These are phyloP conservation scores for Podila horticola DNA, from an alignment of 192 early-diverging fungal genomes.

Conservation along the genomic window DNA sequence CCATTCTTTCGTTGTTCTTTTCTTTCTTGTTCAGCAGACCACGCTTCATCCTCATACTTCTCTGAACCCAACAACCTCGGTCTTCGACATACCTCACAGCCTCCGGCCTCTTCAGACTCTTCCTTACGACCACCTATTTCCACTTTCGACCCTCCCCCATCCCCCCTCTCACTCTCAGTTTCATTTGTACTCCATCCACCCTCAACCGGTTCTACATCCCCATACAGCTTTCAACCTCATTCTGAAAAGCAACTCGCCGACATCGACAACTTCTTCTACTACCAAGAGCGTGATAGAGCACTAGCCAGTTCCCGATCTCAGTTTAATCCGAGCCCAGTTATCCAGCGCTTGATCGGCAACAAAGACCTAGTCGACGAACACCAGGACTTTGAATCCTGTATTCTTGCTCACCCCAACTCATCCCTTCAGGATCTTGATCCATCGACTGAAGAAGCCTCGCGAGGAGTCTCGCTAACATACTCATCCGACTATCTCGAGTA, in stretches of 20 bases:
- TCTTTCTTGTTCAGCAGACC: not conserved
- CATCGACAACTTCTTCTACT: no score
- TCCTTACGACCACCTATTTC: not conserved
- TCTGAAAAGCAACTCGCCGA: not conserved
- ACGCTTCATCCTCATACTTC: not conserved
- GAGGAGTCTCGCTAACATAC: slow-evolving; percentile 2
- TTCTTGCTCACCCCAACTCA: no score
- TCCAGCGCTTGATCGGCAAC: no score
- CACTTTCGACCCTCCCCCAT: not conserved
- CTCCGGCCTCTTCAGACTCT: not conserved
- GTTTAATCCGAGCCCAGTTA: no score
- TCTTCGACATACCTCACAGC: not conserved
- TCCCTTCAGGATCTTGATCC: not conserved
- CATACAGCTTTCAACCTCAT: not conserved
- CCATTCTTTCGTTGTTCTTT: not conserved
- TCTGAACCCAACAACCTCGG: not conserved
- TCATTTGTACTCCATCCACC: not conserved
- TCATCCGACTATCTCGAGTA: slow-evolving; percentile 28
- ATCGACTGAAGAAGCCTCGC: not conserved
- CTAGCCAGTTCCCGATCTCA: no score
- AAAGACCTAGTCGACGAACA: no score
- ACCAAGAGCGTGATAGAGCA: no score
- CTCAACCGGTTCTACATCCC: not conserved
- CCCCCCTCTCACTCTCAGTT: not conserved
- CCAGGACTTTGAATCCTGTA: no score